Evolutionary conservation across 768 basidiomycete species (phyloP).

Genomic region (Candolleomyces aberdarensis): DNA sequence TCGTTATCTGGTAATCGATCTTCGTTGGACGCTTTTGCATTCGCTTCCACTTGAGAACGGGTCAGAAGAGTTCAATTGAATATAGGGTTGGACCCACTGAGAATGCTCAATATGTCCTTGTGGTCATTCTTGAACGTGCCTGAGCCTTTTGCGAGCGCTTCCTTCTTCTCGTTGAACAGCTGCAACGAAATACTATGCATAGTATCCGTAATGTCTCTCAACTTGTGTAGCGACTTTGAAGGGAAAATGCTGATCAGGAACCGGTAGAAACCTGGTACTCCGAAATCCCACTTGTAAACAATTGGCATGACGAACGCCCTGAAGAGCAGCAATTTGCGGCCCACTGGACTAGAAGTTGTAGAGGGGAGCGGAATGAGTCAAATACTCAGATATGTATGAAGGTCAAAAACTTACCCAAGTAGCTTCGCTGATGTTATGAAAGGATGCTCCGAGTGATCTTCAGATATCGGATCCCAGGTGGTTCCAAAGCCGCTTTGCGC

Average conservation of each 20-base stretch:
- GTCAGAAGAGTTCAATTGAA: background rate
- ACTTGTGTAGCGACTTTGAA: constrained; percentile 21
- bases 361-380: background rate
- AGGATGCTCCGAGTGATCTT: constrained; percentile 23
- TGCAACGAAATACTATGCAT: constrained; percentile 34
- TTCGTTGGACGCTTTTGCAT: constrained; percentile 26
- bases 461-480: constrained; percentile 25
- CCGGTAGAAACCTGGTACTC: constrained; percentile 25
- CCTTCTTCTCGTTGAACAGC: constrained; percentile 36
- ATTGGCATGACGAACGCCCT: constrained; percentile 19
- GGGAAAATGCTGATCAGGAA: constrained; percentile 30
- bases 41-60: constrained; percentile 33
- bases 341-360: background rate
- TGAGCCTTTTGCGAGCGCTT: constrained; percentile 27
- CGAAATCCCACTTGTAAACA: constrained; percentile 23
- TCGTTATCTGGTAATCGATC: constrained; percentile 33
- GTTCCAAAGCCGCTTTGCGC: constrained; percentile 26
- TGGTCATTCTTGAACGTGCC: constrained; percentile 34
- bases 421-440: constrained; percentile 28
- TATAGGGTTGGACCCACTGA: constrained; percentile 28
- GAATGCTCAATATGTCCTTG: constrained; percentile 44
- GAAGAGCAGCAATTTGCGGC: constrained; percentile 14
- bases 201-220: constrained; percentile 29
- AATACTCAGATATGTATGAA: background rate
- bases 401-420: constrained; percentile 22